Conservation (phyloP, 78 protist genomes). For the Emiliania huxleyi region DNA sequence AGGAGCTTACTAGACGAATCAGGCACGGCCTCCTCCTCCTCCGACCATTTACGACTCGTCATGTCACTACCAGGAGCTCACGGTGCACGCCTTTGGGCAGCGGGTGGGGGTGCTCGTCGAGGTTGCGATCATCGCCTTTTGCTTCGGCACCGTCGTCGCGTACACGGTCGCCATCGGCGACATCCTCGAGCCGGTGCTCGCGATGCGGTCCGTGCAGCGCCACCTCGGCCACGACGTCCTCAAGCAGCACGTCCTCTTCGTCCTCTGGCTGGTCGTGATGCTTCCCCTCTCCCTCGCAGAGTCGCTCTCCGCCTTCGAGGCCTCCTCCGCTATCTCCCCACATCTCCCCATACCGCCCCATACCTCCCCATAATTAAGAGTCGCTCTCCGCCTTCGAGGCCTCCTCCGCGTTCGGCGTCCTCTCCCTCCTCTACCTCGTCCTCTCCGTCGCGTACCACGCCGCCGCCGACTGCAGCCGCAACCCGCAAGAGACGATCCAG, state of each 20-base stretch:
- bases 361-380: no score
- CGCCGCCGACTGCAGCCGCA: not conserved
- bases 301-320: not conserved
- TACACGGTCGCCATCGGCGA: conserved; percentile 49
- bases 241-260: not conserved
- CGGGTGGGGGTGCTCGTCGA: not conserved
- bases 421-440: not conserved
- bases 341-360: no score
- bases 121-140: not conserved
- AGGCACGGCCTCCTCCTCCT: no score
- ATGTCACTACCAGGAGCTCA: conserved; percentile 40
- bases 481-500: not conserved
- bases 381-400: not conserved
- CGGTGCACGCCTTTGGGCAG: not conserved
- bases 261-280: not conserved
- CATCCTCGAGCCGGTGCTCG: conserved; percentile 13
- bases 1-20: no score
- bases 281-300: not conserved
- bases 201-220: not conserved
- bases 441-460: not conserved
- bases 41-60: no score
- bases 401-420: not conserved
- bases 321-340: not conserved
- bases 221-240: not conserved
- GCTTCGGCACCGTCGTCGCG: conserved; percentile 24